Conservation (phyloP, 352 stramenopile species). For the Phytopythium ostracodes region DNA sequence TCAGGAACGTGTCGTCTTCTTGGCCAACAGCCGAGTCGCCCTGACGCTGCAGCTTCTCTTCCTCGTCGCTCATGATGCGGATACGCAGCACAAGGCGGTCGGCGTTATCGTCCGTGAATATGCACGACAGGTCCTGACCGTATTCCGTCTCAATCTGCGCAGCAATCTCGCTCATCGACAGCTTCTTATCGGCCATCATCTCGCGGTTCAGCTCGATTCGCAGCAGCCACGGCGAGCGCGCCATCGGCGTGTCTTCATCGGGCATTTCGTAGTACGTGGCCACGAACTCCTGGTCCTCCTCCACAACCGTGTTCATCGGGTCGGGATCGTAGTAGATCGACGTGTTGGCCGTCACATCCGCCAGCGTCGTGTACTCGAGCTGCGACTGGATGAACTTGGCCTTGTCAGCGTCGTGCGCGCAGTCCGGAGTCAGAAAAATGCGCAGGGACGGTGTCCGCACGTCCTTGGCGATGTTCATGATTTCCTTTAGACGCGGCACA, state of each 20-base stretch:
- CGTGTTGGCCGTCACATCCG: slow-evolving; percentile 95
- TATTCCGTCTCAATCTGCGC: slow-evolving; percentile 95
- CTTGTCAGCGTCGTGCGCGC: slow-evolving; percentile 79
- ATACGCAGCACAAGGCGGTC: slow-evolving; percentile 97
- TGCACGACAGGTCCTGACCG: slow-evolving; percentile 93
- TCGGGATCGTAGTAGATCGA: slow-evolving; percentile 99
- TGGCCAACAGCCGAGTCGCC: slow-evolving; percentile 84
- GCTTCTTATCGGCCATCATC: slow-evolving; percentile 97
- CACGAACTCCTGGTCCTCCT: slow-evolving; percentile 97
- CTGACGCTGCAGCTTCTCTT: slow-evolving; percentile 80
- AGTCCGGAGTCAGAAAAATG: slow-evolving; percentile 93
- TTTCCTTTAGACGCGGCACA: slow-evolving; percentile 99
- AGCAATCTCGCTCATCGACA: slow-evolving; percentile 97
- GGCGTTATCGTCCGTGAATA: slow-evolving; percentile 98
- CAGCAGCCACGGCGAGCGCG: slow-evolving; percentile 96
- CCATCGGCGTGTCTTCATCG: slow-evolving; percentile 94
- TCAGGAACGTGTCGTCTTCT: slow-evolving; percentile 96
- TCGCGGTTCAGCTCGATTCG: slow-evolving; percentile 98
- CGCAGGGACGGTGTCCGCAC: slow-evolving; percentile 96
- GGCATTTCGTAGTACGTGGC: slow-evolving; percentile 97
- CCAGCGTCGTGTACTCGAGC: slow-evolving; percentile 97
- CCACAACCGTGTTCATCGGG: slow-evolving; percentile 94
- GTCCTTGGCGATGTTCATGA: slow-evolving; percentile 99
- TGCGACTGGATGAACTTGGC: slow-evolving; percentile 91
- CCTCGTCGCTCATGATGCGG: slow-evolving; percentile 95